These are phyloP conservation scores for Pseudozyma sp. DNA, from an alignment of 1,284 basidiomycete species.

Conservation along the genomic window DNA sequence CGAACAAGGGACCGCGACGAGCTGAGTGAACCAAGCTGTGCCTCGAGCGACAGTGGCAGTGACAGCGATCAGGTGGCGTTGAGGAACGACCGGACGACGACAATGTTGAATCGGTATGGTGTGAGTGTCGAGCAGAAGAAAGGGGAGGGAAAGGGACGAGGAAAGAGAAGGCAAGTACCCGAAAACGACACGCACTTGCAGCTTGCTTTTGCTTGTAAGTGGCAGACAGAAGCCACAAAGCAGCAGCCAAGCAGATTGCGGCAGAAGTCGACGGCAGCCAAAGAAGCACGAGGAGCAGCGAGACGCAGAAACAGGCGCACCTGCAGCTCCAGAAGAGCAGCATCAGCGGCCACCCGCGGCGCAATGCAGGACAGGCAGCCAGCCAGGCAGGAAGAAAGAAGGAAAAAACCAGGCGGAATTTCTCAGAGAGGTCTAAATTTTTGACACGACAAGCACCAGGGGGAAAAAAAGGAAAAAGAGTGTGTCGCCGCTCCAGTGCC, in stretches of 20 bases:
- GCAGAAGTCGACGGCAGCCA: not conserved
- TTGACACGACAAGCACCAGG: constrained; percentile 1
- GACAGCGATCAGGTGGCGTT: constrained; percentile 10
- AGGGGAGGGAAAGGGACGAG: constrained; percentile 1
- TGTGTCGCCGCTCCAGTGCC: constrained; percentile 12
- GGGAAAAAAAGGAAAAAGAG: not conserved
- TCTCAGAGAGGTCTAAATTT: constrained; percentile 7
- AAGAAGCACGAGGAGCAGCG: constrained; percentile 12
- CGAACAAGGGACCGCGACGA: constrained; percentile 7
- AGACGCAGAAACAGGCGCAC: constrained; percentile 22
- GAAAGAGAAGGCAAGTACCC: constrained; percentile 1
- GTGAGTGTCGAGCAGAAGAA: constrained; percentile 14
- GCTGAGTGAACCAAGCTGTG: constrained; percentile 20
- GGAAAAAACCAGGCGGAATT: constrained; percentile 6
- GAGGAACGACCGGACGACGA: not conserved
- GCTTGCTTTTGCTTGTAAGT: constrained; percentile 32
- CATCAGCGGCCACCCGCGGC: constrained; percentile 9
- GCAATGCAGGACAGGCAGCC: constrained; percentile 19
- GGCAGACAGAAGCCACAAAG: constrained; percentile 13
- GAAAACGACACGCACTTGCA: constrained; percentile 48
- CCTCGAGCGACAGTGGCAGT: constrained; percentile 5
- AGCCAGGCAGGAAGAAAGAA: not conserved
- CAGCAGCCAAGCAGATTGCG: constrained; percentile 6
- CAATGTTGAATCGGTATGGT: not conserved
- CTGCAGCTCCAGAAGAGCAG: constrained; percentile 17